A percentile compares a stretch with the other conserved stretches of the same genome.
Evolutionary conservation across 1,284 basidiomycete genomes (phyloP).

Genomic region (Apiotrichum montevideense): DNA sequence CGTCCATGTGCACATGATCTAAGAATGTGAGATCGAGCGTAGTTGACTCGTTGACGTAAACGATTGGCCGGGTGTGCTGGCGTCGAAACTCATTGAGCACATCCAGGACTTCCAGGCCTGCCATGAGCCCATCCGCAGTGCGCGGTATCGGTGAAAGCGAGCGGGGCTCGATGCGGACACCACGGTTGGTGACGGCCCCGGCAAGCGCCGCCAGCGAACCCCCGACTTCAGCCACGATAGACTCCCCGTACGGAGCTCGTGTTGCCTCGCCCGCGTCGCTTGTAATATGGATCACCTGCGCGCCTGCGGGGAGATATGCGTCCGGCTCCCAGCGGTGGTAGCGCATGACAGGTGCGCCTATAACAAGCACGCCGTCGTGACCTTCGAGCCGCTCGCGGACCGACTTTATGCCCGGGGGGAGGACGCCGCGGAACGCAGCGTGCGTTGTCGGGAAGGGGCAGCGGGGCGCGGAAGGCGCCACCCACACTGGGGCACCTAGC

Average conservation of each 20-base stretch:
- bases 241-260: constrained; percentile 10
- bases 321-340: constrained; percentile 16
- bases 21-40: constrained; percentile 7
- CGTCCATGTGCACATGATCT: background rate
- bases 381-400: constrained; percentile 4
- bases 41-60: constrained; percentile 14
- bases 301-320: background rate
- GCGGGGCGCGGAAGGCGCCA: constrained; percentile 6
- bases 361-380: constrained; percentile 8
- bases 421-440: constrained; percentile 6
- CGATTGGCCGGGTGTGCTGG: background rate
- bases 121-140: background rate
- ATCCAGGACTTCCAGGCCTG: constrained; percentile 6
- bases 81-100: background rate
- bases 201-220: background rate
- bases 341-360: constrained; percentile 10
- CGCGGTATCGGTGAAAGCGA: background rate
- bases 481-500: constrained; percentile 8
- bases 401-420: constrained; percentile 3
- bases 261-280: constrained; percentile 9
- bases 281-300: constrained; percentile 10
- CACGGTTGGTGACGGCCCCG: background rate
- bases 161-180: background rate
- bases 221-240: constrained; percentile 1
- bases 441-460: constrained; percentile 13